Conservation (phyloP, 768 basidiomycete species). For the Tulasnella sp. region DNA sequence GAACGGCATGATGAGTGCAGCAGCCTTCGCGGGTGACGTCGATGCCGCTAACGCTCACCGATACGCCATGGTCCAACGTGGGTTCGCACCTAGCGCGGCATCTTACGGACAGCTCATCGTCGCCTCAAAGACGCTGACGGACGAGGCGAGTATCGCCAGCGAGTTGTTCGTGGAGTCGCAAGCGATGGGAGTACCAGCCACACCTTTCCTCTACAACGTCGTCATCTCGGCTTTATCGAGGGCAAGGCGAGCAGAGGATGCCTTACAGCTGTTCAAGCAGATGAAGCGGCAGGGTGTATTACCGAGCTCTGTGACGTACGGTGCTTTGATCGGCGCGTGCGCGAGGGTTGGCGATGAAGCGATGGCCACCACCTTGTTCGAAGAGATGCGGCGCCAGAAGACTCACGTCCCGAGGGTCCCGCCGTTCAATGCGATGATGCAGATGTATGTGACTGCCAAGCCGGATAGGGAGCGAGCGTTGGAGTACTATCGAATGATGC, state of each 20-base stretch:
- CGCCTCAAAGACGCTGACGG: slow-evolving; percentile 85
- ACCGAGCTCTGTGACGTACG: slow-evolving; percentile 85
- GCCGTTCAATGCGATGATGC: slow-evolving; percentile 99
- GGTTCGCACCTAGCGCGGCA: slow-evolving; percentile 70
- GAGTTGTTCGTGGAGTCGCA: slow-evolving; percentile 73
- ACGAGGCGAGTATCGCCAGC: slow-evolving; percentile 82
- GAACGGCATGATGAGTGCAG: slow-evolving; percentile 79
- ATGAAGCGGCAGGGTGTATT: slow-evolving; percentile 58
- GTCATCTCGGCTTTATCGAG: slow-evolving; percentile 92
- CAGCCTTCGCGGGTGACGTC: slow-evolving; percentile 69
- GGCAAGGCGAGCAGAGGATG: slow-evolving; percentile 86
- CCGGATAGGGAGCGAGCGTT: slow-evolving; percentile 71
- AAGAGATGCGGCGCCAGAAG: slow-evolving; percentile 61
- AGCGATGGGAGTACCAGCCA: slow-evolving; percentile 55
- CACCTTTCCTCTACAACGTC: slow-evolving; percentile 90
- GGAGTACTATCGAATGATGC: slow-evolving; percentile 60
- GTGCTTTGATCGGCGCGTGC: slow-evolving; percentile 87
- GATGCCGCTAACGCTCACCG: slow-evolving; percentile 76
- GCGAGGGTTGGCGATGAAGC: slow-evolving; percentile 80
- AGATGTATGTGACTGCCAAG: slow-evolving; percentile 83
- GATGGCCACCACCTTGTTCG: slow-evolving; percentile 72
- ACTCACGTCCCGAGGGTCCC: slow-evolving; percentile 85
- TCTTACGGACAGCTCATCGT: slow-evolving; percentile 88
- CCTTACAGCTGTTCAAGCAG: slow-evolving; percentile 73
- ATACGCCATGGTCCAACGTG: slow-evolving; percentile 59